phyloP scores from a whole-genome alignment of 192 early-diverging fungal genomes.

The Geranomyces michiganensis region DNA sequence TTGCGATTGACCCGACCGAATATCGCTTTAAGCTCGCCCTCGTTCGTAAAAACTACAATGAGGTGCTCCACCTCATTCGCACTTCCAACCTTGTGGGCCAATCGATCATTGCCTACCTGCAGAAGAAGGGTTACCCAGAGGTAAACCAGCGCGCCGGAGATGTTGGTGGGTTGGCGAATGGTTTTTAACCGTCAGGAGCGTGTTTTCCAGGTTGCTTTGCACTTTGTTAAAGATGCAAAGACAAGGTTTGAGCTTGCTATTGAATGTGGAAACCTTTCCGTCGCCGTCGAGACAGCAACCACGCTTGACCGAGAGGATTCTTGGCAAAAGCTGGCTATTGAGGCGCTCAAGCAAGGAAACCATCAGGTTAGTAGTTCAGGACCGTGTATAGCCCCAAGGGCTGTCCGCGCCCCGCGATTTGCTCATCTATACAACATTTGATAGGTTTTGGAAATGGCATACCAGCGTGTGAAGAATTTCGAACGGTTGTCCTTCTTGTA shows the following conservation, averaged over 20 bases:
- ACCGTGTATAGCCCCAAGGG: background rate
- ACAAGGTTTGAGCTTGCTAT: slow-evolving; percentile 96
- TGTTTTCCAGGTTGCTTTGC: slow-evolving; percentile 76
- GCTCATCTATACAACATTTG: too few species aligned
- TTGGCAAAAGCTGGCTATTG: slow-evolving; percentile 87
- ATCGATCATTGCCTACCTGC: slow-evolving; percentile 97
- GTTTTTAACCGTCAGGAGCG: background rate
- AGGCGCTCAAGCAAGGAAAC: slow-evolving; percentile 90
- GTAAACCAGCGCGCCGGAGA: slow-evolving; percentile 29
- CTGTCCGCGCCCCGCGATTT: background rate
- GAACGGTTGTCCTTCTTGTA: slow-evolving; percentile 96
- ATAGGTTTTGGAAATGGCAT: slow-evolving; percentile 88
- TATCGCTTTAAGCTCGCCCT: slow-evolving; percentile 97
- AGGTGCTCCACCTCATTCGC: slow-evolving; percentile 94
- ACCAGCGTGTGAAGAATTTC: slow-evolving; percentile 89
- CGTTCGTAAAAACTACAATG: slow-evolving; percentile 88
- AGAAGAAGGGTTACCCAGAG: slow-evolving; percentile 99
- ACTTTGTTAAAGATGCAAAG: slow-evolving; percentile 96
- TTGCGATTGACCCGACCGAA: slow-evolving; percentile 97
- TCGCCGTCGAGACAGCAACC: slow-evolving; percentile 94
- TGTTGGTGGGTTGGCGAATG: background rate
- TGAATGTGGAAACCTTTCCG: slow-evolving; percentile 95
- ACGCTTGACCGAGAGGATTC: slow-evolving; percentile 84
- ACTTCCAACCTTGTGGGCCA: slow-evolving; percentile 96
- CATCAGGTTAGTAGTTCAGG: slow-evolving; percentile 58